Percentiles rank a stretch among this genome's conserved stretches.
Conservation (phyloP, 2,329 filamentous ascomycete species). For the Colletotrichum orbiculare region DNA sequence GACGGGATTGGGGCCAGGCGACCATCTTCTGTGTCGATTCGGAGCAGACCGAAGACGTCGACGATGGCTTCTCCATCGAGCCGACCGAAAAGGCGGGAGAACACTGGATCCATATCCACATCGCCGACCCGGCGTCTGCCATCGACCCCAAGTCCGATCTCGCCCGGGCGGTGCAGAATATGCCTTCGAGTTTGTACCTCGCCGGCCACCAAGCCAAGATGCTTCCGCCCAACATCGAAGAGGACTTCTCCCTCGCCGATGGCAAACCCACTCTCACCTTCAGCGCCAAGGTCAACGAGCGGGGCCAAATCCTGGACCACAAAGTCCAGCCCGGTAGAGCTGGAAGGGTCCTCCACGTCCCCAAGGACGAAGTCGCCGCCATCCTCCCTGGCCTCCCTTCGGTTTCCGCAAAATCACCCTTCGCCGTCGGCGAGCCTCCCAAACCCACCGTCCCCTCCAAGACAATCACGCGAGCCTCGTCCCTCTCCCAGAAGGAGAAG, state of each 20-base stretch:
- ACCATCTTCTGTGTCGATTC: constrained; percentile 81
- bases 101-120: constrained; percentile 82
- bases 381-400: constrained; percentile 26
- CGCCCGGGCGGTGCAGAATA: constrained; percentile 69
- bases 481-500: constrained; percentile 56
- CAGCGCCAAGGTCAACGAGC: constrained; percentile 65
- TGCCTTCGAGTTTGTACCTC: constrained; percentile 70
- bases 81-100: constrained; percentile 61
- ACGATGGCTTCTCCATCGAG: constrained; percentile 82
- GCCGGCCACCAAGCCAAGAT: constrained; percentile 68
- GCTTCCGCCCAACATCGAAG: constrained; percentile 58
- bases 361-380: constrained; percentile 41
- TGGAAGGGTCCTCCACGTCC: constrained; percentile 67
- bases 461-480: constrained; percentile 53
- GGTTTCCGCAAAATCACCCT: constrained; percentile 27
- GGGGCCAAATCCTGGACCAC: constrained; percentile 64
- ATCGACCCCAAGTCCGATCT: constrained; percentile 69
- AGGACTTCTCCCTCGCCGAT: constrained; percentile 64
- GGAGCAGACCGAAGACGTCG: constrained; percentile 74
- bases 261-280: constrained; percentile 69
- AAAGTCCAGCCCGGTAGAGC: constrained; percentile 65
- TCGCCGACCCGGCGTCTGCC: constrained; percentile 81
- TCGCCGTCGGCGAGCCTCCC: constrained; percentile 48
- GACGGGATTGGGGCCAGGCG: constrained; percentile 69
- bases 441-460: constrained; percentile 46